Base-by-base conservation (phyloP, 768 basidiomycete genomes). In the Termitomyces sp. region DNA sequence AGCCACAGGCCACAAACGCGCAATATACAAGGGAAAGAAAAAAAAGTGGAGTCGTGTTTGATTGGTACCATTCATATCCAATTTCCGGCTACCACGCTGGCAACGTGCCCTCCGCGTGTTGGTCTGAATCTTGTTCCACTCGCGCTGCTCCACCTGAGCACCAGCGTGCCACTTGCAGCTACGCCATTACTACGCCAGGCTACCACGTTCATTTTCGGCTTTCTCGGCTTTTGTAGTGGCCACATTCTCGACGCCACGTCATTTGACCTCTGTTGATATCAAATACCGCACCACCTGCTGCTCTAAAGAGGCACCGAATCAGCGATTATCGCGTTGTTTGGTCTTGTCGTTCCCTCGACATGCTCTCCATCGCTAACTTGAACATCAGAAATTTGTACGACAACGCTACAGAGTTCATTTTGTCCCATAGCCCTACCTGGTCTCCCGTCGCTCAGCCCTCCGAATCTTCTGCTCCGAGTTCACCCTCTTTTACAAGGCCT, bases 321-420 rank as follows among this genome's bases (percentile, higher is more conserved):
- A 72, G 62, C 71, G 77, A 79, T 78, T 72, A 79, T 78, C 71
- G 68, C 66, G 54, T 70, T 75, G 70, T 69, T 71, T 75, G 70
- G 69, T 71, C 62, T 70, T 74, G 71, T 75, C 74, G 73, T 73
- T 71, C 55, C 60, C 60, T 66, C 66, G 70, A 67, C 57, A 81
- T 81, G 81, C 74, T 79, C 65, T 75, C 80, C 68, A 71, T 76
- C 69, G 75, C 78, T 65, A 78, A 79, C 75, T 58, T 79, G 62
- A 76, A 80, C 73, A 77, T 83, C 74, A 73, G 65, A 70, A 66
- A 64, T 66, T 72, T 84, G 67, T 81, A 83, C 76, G 76, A 81
- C 70, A 78, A 79, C 46, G 84, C 86, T 52, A 78, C 84, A 77
- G 84, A 84, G 69, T 86, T 84, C 77, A 81, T 87, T 66, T 73